Base-by-base conservation (phyloP, 1,284 basidiomycete genomes). In the Moniliophthora roreri region DNA sequence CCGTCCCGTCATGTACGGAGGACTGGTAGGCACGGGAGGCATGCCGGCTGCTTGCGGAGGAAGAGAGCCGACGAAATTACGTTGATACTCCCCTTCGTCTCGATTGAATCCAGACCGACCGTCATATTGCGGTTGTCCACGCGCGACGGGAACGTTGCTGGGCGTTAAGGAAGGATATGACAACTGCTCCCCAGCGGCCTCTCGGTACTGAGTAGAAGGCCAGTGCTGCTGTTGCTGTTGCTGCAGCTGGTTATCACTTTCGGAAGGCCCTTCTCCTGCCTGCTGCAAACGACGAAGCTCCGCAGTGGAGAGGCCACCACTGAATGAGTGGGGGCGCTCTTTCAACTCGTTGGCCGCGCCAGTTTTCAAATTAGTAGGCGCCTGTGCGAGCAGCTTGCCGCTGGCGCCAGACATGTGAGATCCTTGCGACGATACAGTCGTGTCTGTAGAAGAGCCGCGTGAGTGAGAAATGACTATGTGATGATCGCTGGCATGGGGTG, bases 251-350 rank as follows among this genome's bases (percentile, higher is more conserved):
- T 61, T 59, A 66, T 75, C 64, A 51, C 62, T 49, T 49, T 58
- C 62, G n/a, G 56, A 68, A 35, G 68, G 66, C 56, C 72, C 72
- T 54, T 82, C 82, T 41, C 79, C 85, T 24, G 77, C 81, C 62
- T 87, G 84, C 64, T 87, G 86, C 53, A 90, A 71, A 59, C 87
- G 85, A 57, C 83, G 82, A 55, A 90, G 74, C 57, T 90, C 87
- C 47, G 84, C 82, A 50, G 73, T 77, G 13, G 87, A 87, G 40
- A 90, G 70, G 21, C 85, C 86, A 34, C 88, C 88, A 56, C 84
- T 89, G 66, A 88, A 90, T 0, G 88, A 89, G 64, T 87, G 87
- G 15, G 87, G 88, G 51, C 88, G 79, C 64, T 88, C 88, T 64
- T 87, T 85, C 48, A 79, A 71, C 63, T 89, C 86, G 53, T 71